Conservation (phyloP, 371 early-diverging fungal genomes). For the Smittium mucronatum region DNA sequence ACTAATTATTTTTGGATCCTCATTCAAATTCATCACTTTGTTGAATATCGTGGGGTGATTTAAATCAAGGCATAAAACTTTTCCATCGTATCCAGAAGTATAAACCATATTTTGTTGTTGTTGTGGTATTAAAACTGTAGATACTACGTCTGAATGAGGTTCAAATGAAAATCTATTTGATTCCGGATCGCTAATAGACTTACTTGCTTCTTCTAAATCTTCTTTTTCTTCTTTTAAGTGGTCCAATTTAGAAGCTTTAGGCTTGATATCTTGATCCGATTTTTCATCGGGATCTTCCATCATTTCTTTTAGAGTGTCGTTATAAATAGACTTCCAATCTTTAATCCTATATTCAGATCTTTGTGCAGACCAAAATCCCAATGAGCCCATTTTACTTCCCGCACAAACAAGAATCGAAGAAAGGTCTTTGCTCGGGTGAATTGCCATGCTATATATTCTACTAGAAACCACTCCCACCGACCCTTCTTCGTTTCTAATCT, state of each 20-base stretch:
- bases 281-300: neutral
- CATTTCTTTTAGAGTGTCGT: neutral
- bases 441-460: conserved; percentile 42
- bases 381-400: conserved; percentile 45
- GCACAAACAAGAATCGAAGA: conserved; percentile 43
- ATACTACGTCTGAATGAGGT: conserved; percentile 43
- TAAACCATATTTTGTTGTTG: conserved; percentile 37
- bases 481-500: conserved; percentile 36
- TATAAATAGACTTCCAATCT: conserved; percentile 18
- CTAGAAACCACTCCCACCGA: conserved; percentile 45
- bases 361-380: conserved; percentile 52
- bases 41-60: conserved; percentile 38
- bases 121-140: conserved; percentile 41
- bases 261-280: neutral
- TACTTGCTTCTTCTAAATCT: neutral
- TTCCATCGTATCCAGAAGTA: conserved; percentile 52
- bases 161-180: conserved; percentile 37
- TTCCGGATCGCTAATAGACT: neutral
- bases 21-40: conserved; percentile 29
- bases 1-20: conserved; percentile 30
- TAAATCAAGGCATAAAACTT: conserved; percentile 46
- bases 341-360: conserved; percentile 23
- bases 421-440: conserved; percentile 41
- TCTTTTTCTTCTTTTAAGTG: neutral
- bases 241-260: neutral